phyloP scores from a whole-genome alignment of 2,329 filamentous ascomycete genomes.

The Lecanosticta acicola region DNA sequence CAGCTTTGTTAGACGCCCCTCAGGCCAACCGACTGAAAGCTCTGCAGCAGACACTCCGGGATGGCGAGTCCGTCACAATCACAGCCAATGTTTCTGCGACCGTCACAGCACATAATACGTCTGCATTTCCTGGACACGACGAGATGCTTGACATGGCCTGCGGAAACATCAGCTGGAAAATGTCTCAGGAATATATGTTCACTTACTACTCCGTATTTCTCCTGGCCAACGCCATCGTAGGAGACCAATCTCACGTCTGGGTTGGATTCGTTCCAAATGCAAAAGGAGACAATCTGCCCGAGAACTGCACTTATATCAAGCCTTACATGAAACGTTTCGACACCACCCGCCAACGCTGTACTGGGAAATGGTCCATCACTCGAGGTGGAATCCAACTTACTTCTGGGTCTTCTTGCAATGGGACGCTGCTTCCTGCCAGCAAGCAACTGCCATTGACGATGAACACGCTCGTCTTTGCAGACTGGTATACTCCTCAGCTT shows the following conservation, averaged over 20 bases:
- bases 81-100: neutral
- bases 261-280: neutral
- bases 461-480: neutral
- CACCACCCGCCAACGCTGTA: neutral
- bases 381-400: conserved; percentile 1
- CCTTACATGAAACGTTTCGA: conserved; percentile 2
- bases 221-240: neutral
- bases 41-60: neutral
- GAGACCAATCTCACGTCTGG: conserved; percentile 1
- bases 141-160: neutral
- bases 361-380: neutral
- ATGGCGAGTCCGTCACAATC: neutral
- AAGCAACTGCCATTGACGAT: neutral
- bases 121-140: neutral
- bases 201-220: neutral
- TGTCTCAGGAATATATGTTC: neutral
- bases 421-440: neutral
- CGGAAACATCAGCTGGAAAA: neutral
- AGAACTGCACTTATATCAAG: neutral
- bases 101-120: neutral
- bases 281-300: neutral
- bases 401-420: neutral
- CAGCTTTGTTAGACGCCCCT: neutral
- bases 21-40: neutral
- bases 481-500: neutral